phyloP scores from a whole-genome alignment of 768 basidiomycete genomes.

The Suillus paluster region DNA sequence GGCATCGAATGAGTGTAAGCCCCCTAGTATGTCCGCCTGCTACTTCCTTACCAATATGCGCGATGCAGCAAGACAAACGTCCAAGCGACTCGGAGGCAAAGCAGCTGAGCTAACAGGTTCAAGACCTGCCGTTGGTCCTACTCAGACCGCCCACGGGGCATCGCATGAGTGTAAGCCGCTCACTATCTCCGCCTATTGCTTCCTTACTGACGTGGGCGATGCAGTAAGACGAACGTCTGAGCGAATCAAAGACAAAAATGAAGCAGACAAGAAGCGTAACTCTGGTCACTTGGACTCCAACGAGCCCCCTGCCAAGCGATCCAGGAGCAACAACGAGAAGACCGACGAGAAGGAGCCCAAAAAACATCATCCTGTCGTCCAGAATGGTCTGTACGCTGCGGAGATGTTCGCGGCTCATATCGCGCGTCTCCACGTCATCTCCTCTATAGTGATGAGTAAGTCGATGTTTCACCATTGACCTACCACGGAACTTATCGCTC shows the following conservation, averaged over 20 bases:
- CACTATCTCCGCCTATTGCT: background rate
- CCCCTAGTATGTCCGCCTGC: background rate
- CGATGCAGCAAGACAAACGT: background rate
- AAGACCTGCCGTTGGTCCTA: background rate
- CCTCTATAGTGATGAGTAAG: background rate
- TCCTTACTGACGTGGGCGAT: background rate
- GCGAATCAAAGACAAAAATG: background rate
- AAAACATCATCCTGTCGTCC: background rate
- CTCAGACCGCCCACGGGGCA: background rate
- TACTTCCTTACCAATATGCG: background rate
- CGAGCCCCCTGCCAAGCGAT: background rate
- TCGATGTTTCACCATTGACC: background rate
- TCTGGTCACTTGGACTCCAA: background rate
- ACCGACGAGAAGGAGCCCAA: background rate
- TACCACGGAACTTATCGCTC: background rate
- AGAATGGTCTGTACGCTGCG: conserved; percentile 6
- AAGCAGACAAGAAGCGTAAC: background rate
- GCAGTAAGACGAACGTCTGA: background rate
- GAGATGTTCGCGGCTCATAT: conserved; percentile 9
- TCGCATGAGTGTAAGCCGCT: background rate
- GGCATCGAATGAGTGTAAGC: background rate
- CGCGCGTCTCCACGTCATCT: conserved; percentile 1
- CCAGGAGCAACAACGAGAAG: background rate
- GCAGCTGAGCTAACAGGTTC: background rate
- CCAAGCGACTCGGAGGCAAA: background rate